Conservation (phyloP, 495 filamentous ascomycete species). For the Aspergillus saccharolyticus region DNA sequence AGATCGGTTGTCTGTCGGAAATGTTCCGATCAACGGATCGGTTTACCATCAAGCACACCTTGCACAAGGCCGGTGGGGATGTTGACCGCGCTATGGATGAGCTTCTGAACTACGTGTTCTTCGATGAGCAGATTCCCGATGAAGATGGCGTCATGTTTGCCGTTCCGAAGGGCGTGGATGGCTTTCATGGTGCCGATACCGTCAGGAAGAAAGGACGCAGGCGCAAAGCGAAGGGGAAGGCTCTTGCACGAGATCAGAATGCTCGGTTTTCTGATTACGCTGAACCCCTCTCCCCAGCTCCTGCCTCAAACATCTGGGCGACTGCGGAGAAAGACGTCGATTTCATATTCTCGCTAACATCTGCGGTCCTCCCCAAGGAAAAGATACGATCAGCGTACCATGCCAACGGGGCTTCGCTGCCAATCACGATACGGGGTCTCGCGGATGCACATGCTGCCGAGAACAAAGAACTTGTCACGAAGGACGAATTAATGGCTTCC, state of each 20-base stretch:
- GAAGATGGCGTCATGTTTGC: conserved; percentile 35
- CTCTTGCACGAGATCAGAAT: conserved; percentile 14
- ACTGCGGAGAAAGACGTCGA: conserved; percentile 51
- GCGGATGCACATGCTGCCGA: conserved; percentile 30
- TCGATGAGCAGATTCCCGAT: conserved; percentile 50
- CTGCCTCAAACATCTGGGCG: conserved; percentile 50
- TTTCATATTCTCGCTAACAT: conserved; percentile 49
- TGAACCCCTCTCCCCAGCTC: conserved; percentile 9
- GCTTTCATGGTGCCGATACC: conserved; percentile 52
- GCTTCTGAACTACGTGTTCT: conserved; percentile 67
- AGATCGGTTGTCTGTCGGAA: conserved; percentile 49
- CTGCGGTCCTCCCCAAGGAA: conserved; percentile 39
- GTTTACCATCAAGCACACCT: conserved; percentile 57
- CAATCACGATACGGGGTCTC: conserved; percentile 51
- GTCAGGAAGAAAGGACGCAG: conserved; percentile 43
- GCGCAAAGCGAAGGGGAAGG: conserved; percentile 27
- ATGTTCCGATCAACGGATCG: conserved; percentile 66
- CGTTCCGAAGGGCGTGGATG: conserved; percentile 71
- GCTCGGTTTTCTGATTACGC: conserved; percentile 6
- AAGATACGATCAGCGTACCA: conserved; percentile 59
- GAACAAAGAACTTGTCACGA: conserved; percentile 28
- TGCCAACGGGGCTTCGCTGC: conserved; percentile 51
- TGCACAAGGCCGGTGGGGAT: conserved; percentile 61
- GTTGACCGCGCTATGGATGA: conserved; percentile 71
- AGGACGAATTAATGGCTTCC: conserved; percentile 41